Conservation (phyloP, 495 filamentous ascomycete species). For the Podospora pseudopauciseta region DNA sequence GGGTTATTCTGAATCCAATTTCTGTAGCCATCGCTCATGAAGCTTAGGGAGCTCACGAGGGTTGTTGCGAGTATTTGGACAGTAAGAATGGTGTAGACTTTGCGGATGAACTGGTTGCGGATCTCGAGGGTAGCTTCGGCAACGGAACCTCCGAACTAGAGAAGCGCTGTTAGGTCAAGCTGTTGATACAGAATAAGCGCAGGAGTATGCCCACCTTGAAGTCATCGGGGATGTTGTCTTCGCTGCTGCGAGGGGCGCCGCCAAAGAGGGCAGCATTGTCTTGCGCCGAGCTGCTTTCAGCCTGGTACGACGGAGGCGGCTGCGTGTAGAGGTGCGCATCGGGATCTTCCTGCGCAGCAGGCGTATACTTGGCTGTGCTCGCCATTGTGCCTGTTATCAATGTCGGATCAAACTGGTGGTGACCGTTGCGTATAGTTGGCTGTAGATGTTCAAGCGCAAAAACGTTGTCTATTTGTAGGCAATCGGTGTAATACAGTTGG, state of each 20-base stretch:
- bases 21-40: slow-evolving; percentile 77
- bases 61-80: slow-evolving; percentile 85
- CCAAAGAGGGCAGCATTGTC: slow-evolving; percentile 37
- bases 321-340: slow-evolving; percentile 66
- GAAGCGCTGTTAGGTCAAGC: not conserved
- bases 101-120: slow-evolving; percentile 95
- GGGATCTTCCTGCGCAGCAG: slow-evolving; percentile 71
- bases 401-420: not conserved
- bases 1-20: slow-evolving; percentile 79
- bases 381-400: slow-evolving; percentile 48
- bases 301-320: slow-evolving; percentile 77
- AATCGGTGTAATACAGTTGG: not conserved
- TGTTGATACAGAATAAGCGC: slow-evolving; percentile 1
- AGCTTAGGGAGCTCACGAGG: slow-evolving; percentile 74
- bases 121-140: slow-evolving; percentile 92
- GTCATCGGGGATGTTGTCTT: slow-evolving; percentile 93
- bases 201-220: slow-evolving; percentile 64
- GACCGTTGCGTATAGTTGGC: not conserved
- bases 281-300: slow-evolving; percentile 36
- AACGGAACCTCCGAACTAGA: slow-evolving; percentile 83
- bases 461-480: not conserved
- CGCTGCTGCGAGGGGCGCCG: slow-evolving; percentile 62
- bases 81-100: slow-evolving; percentile 60
- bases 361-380: slow-evolving; percentile 64
- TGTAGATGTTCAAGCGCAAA: not conserved